Percentiles rank a stretch among this genome's conserved stretches.
phyloP scores from a whole-genome alignment of 2,329 filamentous ascomycete genomes.

The Chaetomiaceae sp. region DNA sequence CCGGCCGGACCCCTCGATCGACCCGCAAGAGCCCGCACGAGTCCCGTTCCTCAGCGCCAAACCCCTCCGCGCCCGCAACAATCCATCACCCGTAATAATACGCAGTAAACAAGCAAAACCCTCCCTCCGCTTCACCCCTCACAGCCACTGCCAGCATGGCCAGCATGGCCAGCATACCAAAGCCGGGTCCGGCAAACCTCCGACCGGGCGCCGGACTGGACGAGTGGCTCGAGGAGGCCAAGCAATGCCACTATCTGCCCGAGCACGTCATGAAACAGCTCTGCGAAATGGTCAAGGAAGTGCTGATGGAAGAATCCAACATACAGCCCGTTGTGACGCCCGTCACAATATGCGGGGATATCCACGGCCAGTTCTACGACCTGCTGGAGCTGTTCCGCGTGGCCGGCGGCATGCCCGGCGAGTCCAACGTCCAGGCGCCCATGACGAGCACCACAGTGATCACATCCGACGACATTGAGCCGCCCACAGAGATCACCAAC shows the following conservation, averaged over 20 bases:
- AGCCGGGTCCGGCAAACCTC: constrained; percentile 85
- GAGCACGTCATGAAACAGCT: constrained; percentile 97
- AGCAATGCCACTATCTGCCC: constrained; percentile 94
- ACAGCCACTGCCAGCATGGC: constrained; percentile 36
- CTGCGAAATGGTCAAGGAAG: constrained; percentile 98
- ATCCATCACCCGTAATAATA: no score
- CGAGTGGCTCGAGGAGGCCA: constrained; percentile 95
- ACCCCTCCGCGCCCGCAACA: no score
- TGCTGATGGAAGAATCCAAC: constrained; percentile 98
- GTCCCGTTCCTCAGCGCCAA: neutral
- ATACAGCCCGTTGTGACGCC: constrained; percentile 97
- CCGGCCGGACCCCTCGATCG: neutral
- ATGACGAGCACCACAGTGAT: constrained; percentile 70
- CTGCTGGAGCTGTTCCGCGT: constrained; percentile 94
- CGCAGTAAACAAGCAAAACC: no score
- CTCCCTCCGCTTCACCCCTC: no score
- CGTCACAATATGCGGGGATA: constrained; percentile 95
- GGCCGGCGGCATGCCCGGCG: constrained; percentile 91
- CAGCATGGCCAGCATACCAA: constrained; percentile 64
- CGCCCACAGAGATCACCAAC: constrained; percentile 81
- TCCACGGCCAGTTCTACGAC: constrained; percentile 98
- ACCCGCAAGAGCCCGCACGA: neutral
- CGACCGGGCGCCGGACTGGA: constrained; percentile 80
- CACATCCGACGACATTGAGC: constrained; percentile 86
- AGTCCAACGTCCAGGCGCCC: constrained; percentile 64